phyloP scores from a whole-genome alignment of 257 asterid species.

The Petunia axillaris region DNA sequence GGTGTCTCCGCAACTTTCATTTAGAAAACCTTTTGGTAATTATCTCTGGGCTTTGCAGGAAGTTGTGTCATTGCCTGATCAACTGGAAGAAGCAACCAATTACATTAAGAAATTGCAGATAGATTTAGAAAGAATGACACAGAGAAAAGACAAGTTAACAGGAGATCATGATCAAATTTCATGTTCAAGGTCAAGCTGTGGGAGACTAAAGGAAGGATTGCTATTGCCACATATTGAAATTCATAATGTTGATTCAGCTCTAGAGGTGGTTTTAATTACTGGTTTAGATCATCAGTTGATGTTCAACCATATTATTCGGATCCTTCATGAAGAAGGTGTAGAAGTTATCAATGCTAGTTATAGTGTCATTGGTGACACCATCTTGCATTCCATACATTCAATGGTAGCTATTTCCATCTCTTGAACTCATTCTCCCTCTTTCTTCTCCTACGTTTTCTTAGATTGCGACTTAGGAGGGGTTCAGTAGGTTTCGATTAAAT shows the following conservation, averaged over 20 bases:
- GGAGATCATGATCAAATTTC: slow-evolving; percentile 16
- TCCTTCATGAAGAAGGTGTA: slow-evolving; percentile 67
- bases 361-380: slow-evolving; percentile 32
- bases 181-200: neutral
- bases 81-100: slow-evolving; percentile 59
- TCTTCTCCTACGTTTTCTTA: too few species aligned
- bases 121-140: slow-evolving; percentile 60
- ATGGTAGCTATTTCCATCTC: slow-evolving; percentile 40
- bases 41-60: slow-evolving; percentile 40
- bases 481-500: too few species aligned
- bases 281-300: slow-evolving; percentile 48
- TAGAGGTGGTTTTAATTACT: slow-evolving; percentile 57
- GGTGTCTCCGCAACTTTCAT: too few species aligned
- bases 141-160: slow-evolving; percentile 43
- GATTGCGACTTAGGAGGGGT: too few species aligned
- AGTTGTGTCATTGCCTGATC: slow-evolving; percentile 57
- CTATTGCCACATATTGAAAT: slow-evolving; percentile 56
- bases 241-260: slow-evolving; percentile 38
- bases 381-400: slow-evolving; percentile 69
- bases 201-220: neutral
- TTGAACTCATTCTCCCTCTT: too few species aligned
- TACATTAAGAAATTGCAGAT: slow-evolving; percentile 57
- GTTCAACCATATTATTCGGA: slow-evolving; percentile 48
- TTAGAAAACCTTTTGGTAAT: neutral
- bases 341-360: slow-evolving; percentile 57